Evolutionary conservation across 805 yeast species (phyloP).

Genomic region (Ogataea ganodermae): DNA sequence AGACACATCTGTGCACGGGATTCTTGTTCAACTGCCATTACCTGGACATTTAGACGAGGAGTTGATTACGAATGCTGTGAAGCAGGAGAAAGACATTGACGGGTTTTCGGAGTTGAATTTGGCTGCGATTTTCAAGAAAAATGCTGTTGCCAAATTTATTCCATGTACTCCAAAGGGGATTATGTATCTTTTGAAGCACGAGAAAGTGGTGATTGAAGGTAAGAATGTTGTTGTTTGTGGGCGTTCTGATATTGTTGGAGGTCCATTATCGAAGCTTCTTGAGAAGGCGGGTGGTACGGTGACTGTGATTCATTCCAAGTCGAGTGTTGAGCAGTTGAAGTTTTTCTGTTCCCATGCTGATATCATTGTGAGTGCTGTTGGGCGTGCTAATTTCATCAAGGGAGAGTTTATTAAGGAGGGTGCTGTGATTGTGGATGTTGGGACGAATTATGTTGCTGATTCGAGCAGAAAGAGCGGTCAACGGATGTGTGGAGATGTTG

Average conservation of each 20-base stretch:
- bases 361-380: slow-evolving; percentile 89
- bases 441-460: slow-evolving; percentile 87
- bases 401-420: slow-evolving; percentile 88
- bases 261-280: slow-evolving; percentile 85
- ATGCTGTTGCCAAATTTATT: slow-evolving; percentile 77
- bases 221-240: slow-evolving; percentile 90
- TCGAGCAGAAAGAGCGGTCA: slow-evolving; percentile 71
- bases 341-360: slow-evolving; percentile 67
- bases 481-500: slow-evolving; percentile 94
- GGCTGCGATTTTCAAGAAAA: slow-evolving; percentile 87
- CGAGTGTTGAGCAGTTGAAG: slow-evolving; percentile 58
- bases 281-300: slow-evolving; percentile 84
- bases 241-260: slow-evolving; percentile 94
- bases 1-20: slow-evolving; percentile 79
- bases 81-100: slow-evolving; percentile 86
- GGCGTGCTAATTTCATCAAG: slow-evolving; percentile 78
- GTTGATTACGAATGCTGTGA: slow-evolving; percentile 76
- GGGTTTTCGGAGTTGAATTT: slow-evolving; percentile 89
- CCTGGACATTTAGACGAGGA: slow-evolving; percentile 82
- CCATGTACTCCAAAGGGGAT: slow-evolving; percentile 98
- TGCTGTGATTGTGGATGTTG: slow-evolving; percentile 89
- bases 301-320: slow-evolving; percentile 78
- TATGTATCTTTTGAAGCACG: slow-evolving; percentile 72
- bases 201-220: slow-evolving; percentile 71
- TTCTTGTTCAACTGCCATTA: slow-evolving; percentile 86